Conservation (phyloP, 352 stramenopile species). For the Pythium folliculosum region DNA sequence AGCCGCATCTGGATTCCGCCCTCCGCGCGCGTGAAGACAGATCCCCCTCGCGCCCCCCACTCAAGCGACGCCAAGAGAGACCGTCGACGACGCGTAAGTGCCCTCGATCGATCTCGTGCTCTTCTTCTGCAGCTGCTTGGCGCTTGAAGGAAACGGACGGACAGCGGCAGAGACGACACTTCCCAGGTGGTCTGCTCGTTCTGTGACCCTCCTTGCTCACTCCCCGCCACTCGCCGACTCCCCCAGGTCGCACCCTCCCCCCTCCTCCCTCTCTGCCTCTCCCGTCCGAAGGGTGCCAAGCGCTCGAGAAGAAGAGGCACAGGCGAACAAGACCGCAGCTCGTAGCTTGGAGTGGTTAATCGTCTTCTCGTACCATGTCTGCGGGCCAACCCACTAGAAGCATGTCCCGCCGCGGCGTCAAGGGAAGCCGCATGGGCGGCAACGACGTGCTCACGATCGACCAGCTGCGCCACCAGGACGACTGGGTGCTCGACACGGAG, state of each 20-base stretch:
- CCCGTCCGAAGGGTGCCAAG: constrained; percentile 15
- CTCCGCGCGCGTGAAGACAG: constrained; percentile 12
- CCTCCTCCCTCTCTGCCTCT: neutral
- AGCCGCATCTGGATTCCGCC: constrained; percentile 24
- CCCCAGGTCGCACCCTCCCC: neutral
- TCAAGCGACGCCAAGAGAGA: neutral
- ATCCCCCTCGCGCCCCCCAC: constrained; percentile 3
- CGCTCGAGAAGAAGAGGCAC: constrained; percentile 16
- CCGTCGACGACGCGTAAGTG: constrained; percentile 24
- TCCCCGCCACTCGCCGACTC: neutral
- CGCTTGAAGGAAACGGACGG: constrained; percentile 3
- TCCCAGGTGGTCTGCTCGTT: neutral
- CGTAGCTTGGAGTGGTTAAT: constrained; percentile 18
- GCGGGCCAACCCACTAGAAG: constrained; percentile 18
- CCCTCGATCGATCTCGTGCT: neutral
- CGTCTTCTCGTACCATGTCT: constrained; percentile 26
- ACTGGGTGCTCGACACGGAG: constrained; percentile 89
- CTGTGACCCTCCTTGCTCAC: neutral
- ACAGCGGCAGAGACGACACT: constrained; percentile 9
- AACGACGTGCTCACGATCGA: constrained; percentile 90
- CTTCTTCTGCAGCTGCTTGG: constrained; percentile 18
- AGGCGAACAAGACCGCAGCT: neutral
- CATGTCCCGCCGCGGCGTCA: constrained; percentile 77
- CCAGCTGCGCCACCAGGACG: constrained; percentile 85
- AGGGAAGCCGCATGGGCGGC: constrained; percentile 67